Evolutionary conservation across 2,329 filamentous ascomycete species (phyloP).

Genomic region (Polytolypa hystricis): DNA sequence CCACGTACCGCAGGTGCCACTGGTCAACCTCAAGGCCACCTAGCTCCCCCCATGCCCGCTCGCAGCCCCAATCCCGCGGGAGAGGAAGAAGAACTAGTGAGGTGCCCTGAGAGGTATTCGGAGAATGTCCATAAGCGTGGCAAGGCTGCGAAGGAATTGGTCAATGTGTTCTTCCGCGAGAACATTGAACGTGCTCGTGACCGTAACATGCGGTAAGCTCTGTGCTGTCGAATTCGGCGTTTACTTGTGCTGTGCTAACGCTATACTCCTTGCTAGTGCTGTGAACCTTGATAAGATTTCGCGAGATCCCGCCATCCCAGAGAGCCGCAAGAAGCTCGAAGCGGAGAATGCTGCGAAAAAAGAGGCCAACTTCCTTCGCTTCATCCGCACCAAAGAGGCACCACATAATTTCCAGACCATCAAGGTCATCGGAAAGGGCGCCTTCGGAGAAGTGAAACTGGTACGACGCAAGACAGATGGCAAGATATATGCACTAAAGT

Average conservation of each 20-base stretch:
- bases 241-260: not conserved
- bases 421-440: slow-evolving; percentile 98
- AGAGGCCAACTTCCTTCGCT: slow-evolving; percentile 95
- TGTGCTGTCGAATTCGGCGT: not conserved
- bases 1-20: slow-evolving; percentile 68
- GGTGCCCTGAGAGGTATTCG: slow-evolving; percentile 74
- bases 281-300: slow-evolving; percentile 84
- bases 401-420: slow-evolving; percentile 91
- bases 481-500: slow-evolving; percentile 98
- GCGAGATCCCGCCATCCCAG: slow-evolving; percentile 61
- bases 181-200: slow-evolving; percentile 93
- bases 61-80: slow-evolving; percentile 43
- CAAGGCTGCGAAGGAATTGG: slow-evolving; percentile 53
- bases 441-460: slow-evolving; percentile 95
- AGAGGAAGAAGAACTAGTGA: slow-evolving; percentile 61
- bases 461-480: slow-evolving; percentile 93
- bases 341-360: slow-evolving; percentile 75
- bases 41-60: slow-evolving; percentile 56
- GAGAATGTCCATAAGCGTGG: slow-evolving; percentile 70
- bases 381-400: slow-evolving; percentile 92
- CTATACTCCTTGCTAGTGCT: slow-evolving; percentile 65
- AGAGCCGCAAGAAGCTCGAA: slow-evolving; percentile 70
- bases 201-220: slow-evolving; percentile 74
- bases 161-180: slow-evolving; percentile 87
- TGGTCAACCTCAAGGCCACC: slow-evolving; percentile 52